Percentiles rank a stretch among this genome's conserved stretches.
These are phyloP conservation scores for Pythium aquatile DNA, from an alignment of 352 stramenopile genomes.

Conservation along the genomic window DNA sequence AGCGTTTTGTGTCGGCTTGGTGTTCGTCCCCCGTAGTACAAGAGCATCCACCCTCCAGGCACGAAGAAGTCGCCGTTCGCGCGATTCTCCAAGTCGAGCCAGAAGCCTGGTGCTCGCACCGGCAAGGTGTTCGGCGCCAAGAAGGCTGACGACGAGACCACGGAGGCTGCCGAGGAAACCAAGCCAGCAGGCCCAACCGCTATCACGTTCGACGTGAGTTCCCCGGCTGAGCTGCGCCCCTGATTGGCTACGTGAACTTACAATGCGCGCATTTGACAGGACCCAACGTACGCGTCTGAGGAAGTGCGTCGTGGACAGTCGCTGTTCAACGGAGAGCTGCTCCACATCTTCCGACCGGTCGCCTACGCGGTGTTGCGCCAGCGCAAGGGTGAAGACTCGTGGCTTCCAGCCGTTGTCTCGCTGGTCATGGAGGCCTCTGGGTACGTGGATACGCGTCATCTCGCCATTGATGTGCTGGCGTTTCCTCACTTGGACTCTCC, in stretches of 20 bases:
- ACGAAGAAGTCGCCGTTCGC: slow-evolving; percentile 48
- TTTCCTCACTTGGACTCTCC: neutral
- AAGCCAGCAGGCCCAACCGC: slow-evolving; percentile 30
- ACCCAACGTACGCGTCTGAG: slow-evolving; percentile 43
- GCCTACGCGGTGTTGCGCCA: slow-evolving; percentile 71
- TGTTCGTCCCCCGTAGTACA: slow-evolving; percentile 16
- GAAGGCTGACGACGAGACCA: slow-evolving; percentile 15
- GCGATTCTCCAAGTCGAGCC: slow-evolving; percentile 49
- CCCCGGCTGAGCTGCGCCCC: neutral
- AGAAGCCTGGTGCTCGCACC: slow-evolving; percentile 62
- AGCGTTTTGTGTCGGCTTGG: neutral
- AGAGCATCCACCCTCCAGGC: slow-evolving; percentile 26
- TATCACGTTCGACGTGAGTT: slow-evolving; percentile 53
- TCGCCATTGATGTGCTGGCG: neutral
- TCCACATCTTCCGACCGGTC: slow-evolving; percentile 74
- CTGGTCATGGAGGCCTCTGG: slow-evolving; percentile 60
- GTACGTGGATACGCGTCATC: slow-evolving; percentile 25
- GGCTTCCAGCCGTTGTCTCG: slow-evolving; percentile 54
- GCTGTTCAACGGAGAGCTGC: slow-evolving; percentile 64
- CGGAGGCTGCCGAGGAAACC: slow-evolving; percentile 21
- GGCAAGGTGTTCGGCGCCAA: slow-evolving; percentile 69
- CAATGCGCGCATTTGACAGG: slow-evolving; percentile 26
- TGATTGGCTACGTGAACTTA: neutral
- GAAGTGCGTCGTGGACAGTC: slow-evolving; percentile 40
- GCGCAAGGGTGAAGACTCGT: slow-evolving; percentile 52